A percentile compares a stretch with the other conserved stretches of the same genome.
Evolutionary conservation across 2,329 filamentous ascomycete species (phyloP).

Genomic region (Colletotrichum coccodes): DNA sequence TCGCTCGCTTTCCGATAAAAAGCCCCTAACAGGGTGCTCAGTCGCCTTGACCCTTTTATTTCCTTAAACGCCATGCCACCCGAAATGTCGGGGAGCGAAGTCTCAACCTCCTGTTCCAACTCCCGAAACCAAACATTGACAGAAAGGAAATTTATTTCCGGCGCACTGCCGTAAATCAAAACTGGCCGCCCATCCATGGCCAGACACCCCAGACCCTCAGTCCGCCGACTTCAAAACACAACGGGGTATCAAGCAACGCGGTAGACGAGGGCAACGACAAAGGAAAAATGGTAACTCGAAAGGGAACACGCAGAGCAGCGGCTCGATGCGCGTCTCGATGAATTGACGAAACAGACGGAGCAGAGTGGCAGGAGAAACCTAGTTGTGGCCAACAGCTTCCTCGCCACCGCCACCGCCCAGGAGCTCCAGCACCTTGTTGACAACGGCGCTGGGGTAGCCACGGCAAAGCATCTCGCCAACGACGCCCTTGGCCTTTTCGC

Average conservation of each 20-base stretch:
- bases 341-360: conserved; percentile 33
- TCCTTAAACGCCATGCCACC: conserved; percentile 26
- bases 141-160: conserved; percentile 23
- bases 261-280: conserved; percentile 38
- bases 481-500: conserved; percentile 78
- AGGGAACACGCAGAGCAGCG: conserved; percentile 17
- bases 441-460: conserved; percentile 91
- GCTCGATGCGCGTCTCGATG: conserved; percentile 22
- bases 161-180: conserved; percentile 23
- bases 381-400: conserved; percentile 43
- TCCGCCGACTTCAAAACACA: conserved; percentile 31
- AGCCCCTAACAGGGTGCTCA: conserved; percentile 11
- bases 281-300: conserved; percentile 31
- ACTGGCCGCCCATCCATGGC: conserved; percentile 29
- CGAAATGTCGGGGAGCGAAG: background rate
- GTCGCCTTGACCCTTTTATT: conserved; percentile 27
- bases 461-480: conserved; percentile 91
- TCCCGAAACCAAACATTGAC: conserved; percentile 8
- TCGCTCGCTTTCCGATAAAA: conserved; percentile 29
- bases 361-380: background rate
- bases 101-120: conserved; percentile 6
- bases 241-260: conserved; percentile 43
- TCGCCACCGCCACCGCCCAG: conserved; percentile 69
- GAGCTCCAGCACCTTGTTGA: conserved; percentile 92
- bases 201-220: conserved; percentile 26